A percentile compares a stretch with the other conserved stretches of the same genome.
phyloP scores from a whole-genome alignment of 805 yeast species.

The Nakazawaea peltata region DNA sequence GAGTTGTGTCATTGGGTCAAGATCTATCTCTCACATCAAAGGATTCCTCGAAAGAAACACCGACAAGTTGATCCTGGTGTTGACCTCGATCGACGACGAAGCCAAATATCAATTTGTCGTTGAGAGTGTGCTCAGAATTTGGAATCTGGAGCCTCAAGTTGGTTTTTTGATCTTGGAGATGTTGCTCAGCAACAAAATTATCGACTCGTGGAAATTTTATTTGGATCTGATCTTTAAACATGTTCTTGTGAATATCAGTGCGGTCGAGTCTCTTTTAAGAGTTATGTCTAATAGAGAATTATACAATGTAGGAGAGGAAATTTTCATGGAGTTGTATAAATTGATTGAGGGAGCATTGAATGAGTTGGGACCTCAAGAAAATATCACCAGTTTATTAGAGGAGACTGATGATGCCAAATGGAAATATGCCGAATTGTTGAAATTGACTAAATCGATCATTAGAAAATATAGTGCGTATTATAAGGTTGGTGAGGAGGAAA shows the following conservation, averaged over 20 bases:
- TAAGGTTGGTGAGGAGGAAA: neutral
- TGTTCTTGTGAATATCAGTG: slow-evolving; percentile 35
- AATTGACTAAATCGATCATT: slow-evolving; percentile 28
- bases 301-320: slow-evolving; percentile 1
- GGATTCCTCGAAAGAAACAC: slow-evolving; percentile 39
- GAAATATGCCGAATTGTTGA: slow-evolving; percentile 31
- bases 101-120: slow-evolving; percentile 34
- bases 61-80: slow-evolving; percentile 12
- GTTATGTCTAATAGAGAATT: slow-evolving; percentile 19
- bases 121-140: slow-evolving; percentile 49
- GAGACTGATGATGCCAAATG: slow-evolving; percentile 28
- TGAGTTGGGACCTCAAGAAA: slow-evolving; percentile 16
- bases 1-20: slow-evolving; percentile 74
- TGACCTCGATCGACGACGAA: slow-evolving; percentile 8
- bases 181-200: slow-evolving; percentile 35
- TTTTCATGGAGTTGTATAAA: slow-evolving; percentile 9
- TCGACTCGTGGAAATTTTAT: slow-evolving; percentile 29
- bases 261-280: slow-evolving; percentile 34
- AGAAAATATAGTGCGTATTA: slow-evolving; percentile 22
- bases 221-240: slow-evolving; percentile 32
- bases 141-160: slow-evolving; percentile 59
- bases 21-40: slow-evolving; percentile 76
- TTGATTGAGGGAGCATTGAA: slow-evolving; percentile 20
- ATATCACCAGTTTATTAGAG: slow-evolving; percentile 17
- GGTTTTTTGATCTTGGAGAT: slow-evolving; percentile 54